A percentile compares a stretch with the other conserved stretches of the same genome.
phyloP scores from a whole-genome alignment of 2,329 filamentous ascomycete genomes.

The Ophiostoma ulmi region DNA sequence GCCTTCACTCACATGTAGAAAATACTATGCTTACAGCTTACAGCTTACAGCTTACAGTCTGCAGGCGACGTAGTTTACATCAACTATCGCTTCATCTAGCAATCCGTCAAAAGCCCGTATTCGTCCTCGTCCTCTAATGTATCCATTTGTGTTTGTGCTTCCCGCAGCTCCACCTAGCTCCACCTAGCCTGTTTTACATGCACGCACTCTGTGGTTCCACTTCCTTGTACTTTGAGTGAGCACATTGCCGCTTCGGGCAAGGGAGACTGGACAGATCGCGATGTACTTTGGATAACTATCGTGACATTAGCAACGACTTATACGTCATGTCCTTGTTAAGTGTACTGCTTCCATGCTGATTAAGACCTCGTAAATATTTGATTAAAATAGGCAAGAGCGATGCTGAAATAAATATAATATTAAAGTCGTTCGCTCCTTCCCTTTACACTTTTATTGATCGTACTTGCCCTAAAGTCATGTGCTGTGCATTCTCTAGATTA shows the following conservation, averaged over 20 bases:
- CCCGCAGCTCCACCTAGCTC: slow-evolving; percentile 8
- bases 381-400: neutral
- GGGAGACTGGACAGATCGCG: slow-evolving; percentile 2
- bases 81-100: neutral
- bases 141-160: slow-evolving; percentile 6
- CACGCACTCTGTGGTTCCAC: slow-evolving; percentile 12
- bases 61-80: neutral
- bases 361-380: neutral
- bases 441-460: neutral
- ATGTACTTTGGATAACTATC: neutral
- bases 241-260: neutral
- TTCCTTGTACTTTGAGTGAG: neutral
- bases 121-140: neutral
- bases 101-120: neutral
- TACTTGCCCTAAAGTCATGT: slow-evolving; percentile 2
- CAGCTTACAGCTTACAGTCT: neutral
- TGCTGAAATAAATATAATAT: neutral
- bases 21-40: neutral
- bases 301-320: neutral
- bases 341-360: neutral
- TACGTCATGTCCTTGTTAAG: neutral
- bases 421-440: neutral
- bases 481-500: neutral
- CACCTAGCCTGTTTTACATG: slow-evolving; percentile 10
- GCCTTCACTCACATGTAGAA: slow-evolving; percentile 1